phyloP scores from a whole-genome alignment of 352 stramenopile genomes.

The Globisporangium parvum region DNA sequence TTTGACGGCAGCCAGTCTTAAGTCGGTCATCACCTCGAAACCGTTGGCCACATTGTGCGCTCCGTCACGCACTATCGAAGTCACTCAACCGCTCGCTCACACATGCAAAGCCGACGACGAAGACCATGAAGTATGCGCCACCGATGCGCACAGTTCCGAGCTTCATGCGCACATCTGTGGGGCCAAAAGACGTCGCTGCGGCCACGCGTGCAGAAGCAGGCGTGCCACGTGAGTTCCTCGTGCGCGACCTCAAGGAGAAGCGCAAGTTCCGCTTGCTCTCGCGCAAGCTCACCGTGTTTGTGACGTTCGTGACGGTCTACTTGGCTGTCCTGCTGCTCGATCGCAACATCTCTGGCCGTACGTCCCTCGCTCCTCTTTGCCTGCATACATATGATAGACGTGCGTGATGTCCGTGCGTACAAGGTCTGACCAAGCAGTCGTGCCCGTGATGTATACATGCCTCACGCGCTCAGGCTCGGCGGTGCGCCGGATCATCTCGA shows the following conservation, averaged over 20 bases:
- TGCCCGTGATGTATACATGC: too few relatives aligned
- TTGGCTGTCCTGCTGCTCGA: constrained; percentile 44
- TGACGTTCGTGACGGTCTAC: constrained; percentile 56
- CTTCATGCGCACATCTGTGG: constrained; percentile 8
- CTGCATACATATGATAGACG: too few relatives aligned
- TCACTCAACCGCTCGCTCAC: too few relatives aligned
- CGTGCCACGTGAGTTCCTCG: constrained; percentile 48
- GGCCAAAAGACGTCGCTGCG: background rate
- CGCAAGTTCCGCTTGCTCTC: constrained; percentile 54
- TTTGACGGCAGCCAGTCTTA: too few relatives aligned
- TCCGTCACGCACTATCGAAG: too few relatives aligned
- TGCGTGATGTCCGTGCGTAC: too few relatives aligned
- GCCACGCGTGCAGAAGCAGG: constrained; percentile 39
- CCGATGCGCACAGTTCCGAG: constrained; percentile 8
- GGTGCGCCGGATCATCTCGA: constrained; percentile 42
- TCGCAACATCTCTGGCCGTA: constrained; percentile 62
- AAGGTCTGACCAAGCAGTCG: too few relatives aligned
- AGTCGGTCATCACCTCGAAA: too few relatives aligned
- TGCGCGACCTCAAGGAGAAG: constrained; percentile 61
- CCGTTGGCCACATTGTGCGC: too few relatives aligned
- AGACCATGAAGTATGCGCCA: constrained; percentile 11
- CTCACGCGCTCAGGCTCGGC: background rate
- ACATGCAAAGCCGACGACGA: background rate
- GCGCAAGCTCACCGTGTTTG: constrained; percentile 50
- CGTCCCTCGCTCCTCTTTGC: constrained; percentile 6